Base-by-base conservation (phyloP, 257 asterid species). In the Capsicum baccatum region DNA sequence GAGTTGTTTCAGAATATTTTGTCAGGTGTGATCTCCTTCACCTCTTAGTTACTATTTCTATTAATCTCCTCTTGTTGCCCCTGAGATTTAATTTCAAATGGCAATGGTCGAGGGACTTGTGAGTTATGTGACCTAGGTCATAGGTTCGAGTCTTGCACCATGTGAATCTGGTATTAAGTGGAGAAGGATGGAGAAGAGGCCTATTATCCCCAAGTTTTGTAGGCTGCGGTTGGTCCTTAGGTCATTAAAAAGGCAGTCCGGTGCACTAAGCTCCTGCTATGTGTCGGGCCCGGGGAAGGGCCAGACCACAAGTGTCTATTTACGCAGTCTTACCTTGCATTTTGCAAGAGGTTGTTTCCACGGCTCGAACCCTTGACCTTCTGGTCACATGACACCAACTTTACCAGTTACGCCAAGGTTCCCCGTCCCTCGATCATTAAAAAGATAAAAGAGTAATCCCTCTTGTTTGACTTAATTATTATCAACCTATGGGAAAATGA, bases 1-100 rank as follows among this genome's bases (percentile, higher is more conserved):
- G 98, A 37, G 89, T 86, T 55, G n/a, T 91, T 81, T 94, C 98
- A 26, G 97, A 94, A 78, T 80, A 85, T 85, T 83, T 87, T 50
- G 93, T 91, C 87, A 91, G 97, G 97, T 92, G 69, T 37, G 91
- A 81, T 59, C 52, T 59, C 52, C 68, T 58, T 70, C n/a, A 15
- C 26, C 48, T 76, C 64, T 26, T 4, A 76, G 26, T 2, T 76
- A 14, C 8, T 52, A 21, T 21, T 2, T 76, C 6, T 76, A 26
- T 76, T 76, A 26, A 14, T 54, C 81, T 26, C 64, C 81, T 52
- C 14, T 52, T 76, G 7, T 52, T 12, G 1, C 26, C 54, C 50
- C 26, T 7, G 0, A 4, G 26, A 13, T 14, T 68, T 11, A 37
- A 68, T 15, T 64, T 68, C 54, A 37, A 68, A 37, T 15, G 54